Evolutionary conservation across 2,329 filamentous ascomycete genomes (phyloP).

Genomic region (Ophiostoma quercus): DNA sequence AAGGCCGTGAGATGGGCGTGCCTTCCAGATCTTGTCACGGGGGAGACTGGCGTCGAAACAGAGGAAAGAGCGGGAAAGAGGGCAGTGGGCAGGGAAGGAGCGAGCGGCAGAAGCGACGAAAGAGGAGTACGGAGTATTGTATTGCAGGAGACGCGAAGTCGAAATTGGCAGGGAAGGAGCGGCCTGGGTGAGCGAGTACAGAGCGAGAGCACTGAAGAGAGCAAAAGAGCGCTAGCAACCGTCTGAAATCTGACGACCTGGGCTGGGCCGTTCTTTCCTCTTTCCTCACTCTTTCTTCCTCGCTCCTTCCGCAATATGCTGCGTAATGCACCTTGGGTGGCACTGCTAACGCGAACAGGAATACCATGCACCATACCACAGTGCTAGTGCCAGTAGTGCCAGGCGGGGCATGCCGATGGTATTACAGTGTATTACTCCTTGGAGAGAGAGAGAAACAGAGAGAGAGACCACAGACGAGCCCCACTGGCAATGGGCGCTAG

Average conservation of each 20-base stretch:
- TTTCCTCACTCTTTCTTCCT: no score
- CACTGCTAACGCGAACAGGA: background rate
- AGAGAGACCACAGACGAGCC: background rate
- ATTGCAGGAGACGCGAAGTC: background rate
- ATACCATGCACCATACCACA: background rate
- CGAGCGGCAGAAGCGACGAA: background rate
- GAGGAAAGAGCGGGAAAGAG: background rate
- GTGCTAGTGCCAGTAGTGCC: background rate
- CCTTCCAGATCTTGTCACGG: background rate
- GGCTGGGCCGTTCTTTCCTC: constrained; percentile 7
- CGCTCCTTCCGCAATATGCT: background rate
- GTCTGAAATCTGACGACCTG: background rate
- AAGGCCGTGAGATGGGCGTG: constrained; percentile 4
- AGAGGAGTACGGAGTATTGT: background rate
- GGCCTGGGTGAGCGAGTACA: background rate
- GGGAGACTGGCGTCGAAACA: background rate
- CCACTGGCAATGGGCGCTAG: constrained; percentile 5
- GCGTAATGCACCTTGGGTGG: constrained; percentile 17
- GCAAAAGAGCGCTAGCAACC: background rate
- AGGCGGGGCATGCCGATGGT: background rate
- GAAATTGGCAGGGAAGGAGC: constrained; percentile 9
- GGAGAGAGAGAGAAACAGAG: no score
- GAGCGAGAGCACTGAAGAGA: background rate
- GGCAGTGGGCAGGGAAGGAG: background rate
- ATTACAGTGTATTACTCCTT: background rate